phyloP scores from a whole-genome alignment of 192 early-diverging fungal genomes.

The Umbelopsis sp. region DNA sequence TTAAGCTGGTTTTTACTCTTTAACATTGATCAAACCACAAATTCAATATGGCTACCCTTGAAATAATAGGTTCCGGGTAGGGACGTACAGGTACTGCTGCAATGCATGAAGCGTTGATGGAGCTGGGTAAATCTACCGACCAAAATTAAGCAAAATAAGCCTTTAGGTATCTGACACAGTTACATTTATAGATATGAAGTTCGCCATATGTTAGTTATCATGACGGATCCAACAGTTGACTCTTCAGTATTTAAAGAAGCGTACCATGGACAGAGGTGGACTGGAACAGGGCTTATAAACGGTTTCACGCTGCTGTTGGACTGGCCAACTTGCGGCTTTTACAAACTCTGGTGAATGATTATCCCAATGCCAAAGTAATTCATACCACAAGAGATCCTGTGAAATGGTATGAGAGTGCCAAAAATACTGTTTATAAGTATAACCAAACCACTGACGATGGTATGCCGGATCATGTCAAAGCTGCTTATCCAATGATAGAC shows the following conservation, averaged over 20 bases:
- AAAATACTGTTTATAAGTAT: background rate
- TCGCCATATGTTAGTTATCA: slow-evolving; percentile 20
- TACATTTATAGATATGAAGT: slow-evolving; percentile 18
- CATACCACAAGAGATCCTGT: slow-evolving; percentile 21
- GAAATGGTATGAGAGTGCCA: slow-evolving; percentile 19
- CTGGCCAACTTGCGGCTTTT: slow-evolving; percentile 16
- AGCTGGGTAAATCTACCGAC: slow-evolving; percentile 7
- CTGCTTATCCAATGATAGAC: background rate
- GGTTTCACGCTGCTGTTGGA: slow-evolving; percentile 29
- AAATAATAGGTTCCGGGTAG: slow-evolving; percentile 28
- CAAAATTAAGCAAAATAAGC: no score
- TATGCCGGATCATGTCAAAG: background rate
- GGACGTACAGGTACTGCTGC: slow-evolving; percentile 29
- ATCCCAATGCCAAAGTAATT: slow-evolving; percentile 30
- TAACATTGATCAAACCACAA: no score
- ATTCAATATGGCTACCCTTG: slow-evolving; percentile 22
- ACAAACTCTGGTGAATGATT: slow-evolving; percentile 17
- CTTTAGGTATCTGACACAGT: background rate
- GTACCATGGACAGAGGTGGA: slow-evolving; percentile 6
- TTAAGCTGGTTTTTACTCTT: no score
- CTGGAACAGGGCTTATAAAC: slow-evolving; percentile 12
- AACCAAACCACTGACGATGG: background rate
- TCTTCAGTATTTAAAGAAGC: background rate
- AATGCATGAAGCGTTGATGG: slow-evolving; percentile 22
- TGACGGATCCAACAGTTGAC: slow-evolving; percentile 6